Conservation (phyloP, 2,329 filamentous ascomycete species). For the Tolypocladium nubicola region DNA sequence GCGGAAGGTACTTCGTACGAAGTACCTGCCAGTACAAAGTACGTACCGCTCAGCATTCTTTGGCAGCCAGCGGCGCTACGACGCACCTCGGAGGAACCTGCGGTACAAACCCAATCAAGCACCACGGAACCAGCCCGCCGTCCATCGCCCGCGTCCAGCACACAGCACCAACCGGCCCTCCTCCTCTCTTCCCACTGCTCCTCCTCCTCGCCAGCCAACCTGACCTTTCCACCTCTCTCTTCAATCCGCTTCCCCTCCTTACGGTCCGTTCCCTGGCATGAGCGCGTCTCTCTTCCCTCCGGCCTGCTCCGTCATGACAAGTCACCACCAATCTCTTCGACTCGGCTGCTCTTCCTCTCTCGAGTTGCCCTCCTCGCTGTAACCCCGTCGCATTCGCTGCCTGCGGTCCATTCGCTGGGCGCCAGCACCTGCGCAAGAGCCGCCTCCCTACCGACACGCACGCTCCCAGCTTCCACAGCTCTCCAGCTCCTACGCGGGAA, state of each 20-base stretch:
- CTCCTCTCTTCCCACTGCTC: conserved; percentile 1
- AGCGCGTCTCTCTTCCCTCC: conserved; percentile 3
- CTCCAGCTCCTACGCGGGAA: not conserved
- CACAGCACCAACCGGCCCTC: conserved; percentile 3
- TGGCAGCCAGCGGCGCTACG: not conserved
- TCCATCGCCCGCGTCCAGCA: conserved; percentile 2
- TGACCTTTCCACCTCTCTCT: not conserved
- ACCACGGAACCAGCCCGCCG: conserved; percentile 2
- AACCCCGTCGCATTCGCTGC: conserved; percentile 6
- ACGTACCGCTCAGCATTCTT: not conserved
- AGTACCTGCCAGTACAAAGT: not conserved
- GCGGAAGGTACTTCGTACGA: not conserved
- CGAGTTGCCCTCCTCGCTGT: conserved; percentile 3
- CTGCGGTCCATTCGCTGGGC: not conserved
- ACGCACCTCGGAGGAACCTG: not conserved
- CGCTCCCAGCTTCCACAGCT: conserved; percentile 7
- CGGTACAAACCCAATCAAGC: not conserved
- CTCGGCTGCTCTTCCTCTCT: conserved; percentile 2
- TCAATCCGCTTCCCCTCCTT: not conserved
- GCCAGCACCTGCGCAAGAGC: conserved; percentile 7
- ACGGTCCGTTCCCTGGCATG: conserved; percentile 3
- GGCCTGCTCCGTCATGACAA: conserved; percentile 9
- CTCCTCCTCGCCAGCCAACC: not conserved
- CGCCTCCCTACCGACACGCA: conserved; percentile 13
- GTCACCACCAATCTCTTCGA: conserved; percentile 2